Evolutionary conservation across 192 early-diverging fungal species (phyloP), one percentile per base, ranked within the genome.

Genomic region (Backusella macrospora): DNA sequence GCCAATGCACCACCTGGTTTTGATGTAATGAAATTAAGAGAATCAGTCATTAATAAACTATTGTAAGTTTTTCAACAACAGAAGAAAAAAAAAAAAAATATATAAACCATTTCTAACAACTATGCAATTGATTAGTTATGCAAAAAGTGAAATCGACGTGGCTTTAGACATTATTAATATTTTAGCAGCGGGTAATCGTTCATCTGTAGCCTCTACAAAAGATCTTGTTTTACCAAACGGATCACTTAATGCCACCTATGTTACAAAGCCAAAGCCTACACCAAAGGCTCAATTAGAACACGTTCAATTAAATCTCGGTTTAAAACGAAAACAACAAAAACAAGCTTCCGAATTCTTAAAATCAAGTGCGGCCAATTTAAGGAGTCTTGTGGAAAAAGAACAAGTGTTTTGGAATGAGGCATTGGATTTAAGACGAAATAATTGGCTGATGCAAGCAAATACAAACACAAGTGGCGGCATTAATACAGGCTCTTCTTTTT

Each of bases 91-190:
- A 13, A 5, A 18, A 15, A n/a, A 34, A 23, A 4, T 6, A 13
- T 34, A 0, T 34, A 34, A 34, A 34, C 29, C 29, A 2, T 34
- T 34, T 34, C 29, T 34, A 34, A 34, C 29, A 21, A 18, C 6
- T 15, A 10, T 45, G 26, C 43, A 7, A 73, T 38, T 68, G 15
- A 45, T 29, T 68, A 80, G 79, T 26, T 63, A 70, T 34, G 80
- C 80, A 14, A 81, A 81, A 37, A 69, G 76, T 64, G 80, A 81
- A 65, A 81, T 81, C 44, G 80, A 81, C 45, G 80, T 81, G 18
- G 80, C 80, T 47, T 49, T 81, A 37, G 80, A 81, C 68, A 76
- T 81, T 4, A 81, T 81, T 43, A 81, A 81, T 16, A 77, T 80
- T 34, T 55, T 81, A 39, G 63, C 70, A 23, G 64, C 76, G 2